These are phyloP conservation scores for Nigrospora oryzae DNA, from an alignment of 2,329 filamentous ascomycete species.

Conservation along the genomic window DNA sequence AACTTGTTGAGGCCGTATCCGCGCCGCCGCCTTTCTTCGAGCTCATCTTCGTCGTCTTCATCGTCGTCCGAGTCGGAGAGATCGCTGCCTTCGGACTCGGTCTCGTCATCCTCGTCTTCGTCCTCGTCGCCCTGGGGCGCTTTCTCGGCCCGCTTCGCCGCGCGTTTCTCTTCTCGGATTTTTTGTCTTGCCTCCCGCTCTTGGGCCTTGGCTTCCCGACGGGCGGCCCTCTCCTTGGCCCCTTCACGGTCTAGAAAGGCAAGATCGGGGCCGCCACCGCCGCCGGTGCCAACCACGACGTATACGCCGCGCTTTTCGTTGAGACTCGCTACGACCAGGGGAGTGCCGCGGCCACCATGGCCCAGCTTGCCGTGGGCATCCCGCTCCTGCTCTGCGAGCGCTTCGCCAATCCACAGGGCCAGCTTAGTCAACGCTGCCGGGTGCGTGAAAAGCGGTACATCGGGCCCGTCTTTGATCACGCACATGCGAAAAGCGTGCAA, in stretches of 20 bases:
- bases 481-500: constrained; percentile 90
- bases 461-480: constrained; percentile 89
- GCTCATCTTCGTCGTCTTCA: constrained; percentile 48
- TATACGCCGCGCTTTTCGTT: constrained; percentile 85
- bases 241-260: constrained; percentile 60
- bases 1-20: constrained; percentile 81
- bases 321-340: constrained; percentile 81
- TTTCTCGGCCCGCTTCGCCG: constrained; percentile 39
- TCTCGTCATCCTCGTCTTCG: constrained; percentile 36
- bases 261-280: constrained; percentile 69
- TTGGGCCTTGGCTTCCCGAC: constrained; percentile 54
- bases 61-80: constrained; percentile 42
- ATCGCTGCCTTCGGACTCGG: constrained; percentile 38
- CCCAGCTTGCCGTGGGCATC: constrained; percentile 62
- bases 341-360: constrained; percentile 65
- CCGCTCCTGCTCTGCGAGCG: constrained; percentile 80
- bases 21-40: constrained; percentile 44
- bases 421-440: constrained; percentile 89
- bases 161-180: constrained; percentile 52
- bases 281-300: constrained; percentile 85
- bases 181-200: constrained; percentile 50
- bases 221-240: constrained; percentile 53
- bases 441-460: constrained; percentile 85
- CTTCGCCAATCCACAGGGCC: constrained; percentile 89
- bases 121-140: constrained; percentile 19